These are phyloP conservation scores for Eucalyptus virginea DNA, from an alignment of 345 rosid species.

Conservation along the genomic window DNA sequence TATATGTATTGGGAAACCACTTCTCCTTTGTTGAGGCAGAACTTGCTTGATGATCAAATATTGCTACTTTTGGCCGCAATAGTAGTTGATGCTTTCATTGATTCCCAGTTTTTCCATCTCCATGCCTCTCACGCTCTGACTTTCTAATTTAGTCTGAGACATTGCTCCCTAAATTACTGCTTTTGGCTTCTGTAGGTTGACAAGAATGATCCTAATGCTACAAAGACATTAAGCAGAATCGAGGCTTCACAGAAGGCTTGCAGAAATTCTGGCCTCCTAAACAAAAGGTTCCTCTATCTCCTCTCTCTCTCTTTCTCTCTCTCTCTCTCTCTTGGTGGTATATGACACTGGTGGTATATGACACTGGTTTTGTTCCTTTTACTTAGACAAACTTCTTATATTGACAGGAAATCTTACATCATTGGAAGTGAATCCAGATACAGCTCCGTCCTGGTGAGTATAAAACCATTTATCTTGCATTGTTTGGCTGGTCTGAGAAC, in stretches of 20 bases:
- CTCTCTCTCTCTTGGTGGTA: background rate
- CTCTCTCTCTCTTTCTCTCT: background rate
- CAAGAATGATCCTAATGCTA: conserved; percentile 60
- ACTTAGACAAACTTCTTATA: background rate
- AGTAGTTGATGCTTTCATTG: background rate
- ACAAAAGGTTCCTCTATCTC: conserved; percentile 26
- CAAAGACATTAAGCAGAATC: conserved; percentile 41
- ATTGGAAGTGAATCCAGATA: conserved; percentile 1
- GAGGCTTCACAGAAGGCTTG: conserved; percentile 59
- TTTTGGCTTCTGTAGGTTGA: conserved; percentile 31
- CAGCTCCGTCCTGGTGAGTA: conserved; percentile 17
- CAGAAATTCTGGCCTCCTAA: conserved; percentile 44
- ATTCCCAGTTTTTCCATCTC: background rate
- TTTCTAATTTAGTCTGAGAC: background rate
- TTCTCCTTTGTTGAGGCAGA: background rate
- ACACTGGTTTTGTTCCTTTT: background rate
- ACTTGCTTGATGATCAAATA: background rate
- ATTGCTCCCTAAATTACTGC: background rate
- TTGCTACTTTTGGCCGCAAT: background rate
- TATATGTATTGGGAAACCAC: background rate
- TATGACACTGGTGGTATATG: background rate
- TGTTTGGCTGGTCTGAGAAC: background rate
- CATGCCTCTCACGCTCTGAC: background rate
- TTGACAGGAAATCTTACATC: conserved; percentile 45
- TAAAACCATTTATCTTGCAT: background rate